Percentiles rank a stretch among this genome's conserved stretches.
Conservation (phyloP, 163 green algal species). For the Chloromonas sp. region DNA sequence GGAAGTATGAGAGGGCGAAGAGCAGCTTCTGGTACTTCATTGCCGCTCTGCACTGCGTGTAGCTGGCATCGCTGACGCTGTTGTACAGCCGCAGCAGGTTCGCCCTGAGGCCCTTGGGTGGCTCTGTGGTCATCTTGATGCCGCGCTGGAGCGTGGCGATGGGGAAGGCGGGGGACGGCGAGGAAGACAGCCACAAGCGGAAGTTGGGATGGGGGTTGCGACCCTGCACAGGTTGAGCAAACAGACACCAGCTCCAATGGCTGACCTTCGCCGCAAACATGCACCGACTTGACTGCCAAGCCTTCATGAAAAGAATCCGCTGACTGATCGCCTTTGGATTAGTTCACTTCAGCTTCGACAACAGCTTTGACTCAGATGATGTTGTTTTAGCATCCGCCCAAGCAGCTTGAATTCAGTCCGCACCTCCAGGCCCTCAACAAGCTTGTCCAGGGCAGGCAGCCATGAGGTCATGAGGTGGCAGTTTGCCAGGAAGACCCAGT, state of each 20-base stretch:
- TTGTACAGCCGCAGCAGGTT: constrained; percentile 80
- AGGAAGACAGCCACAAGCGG: constrained; percentile 76
- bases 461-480: constrained; percentile 86
- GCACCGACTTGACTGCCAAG: neutral
- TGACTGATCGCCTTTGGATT: neutral
- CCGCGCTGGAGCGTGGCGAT: constrained; percentile 73
- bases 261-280: neutral
- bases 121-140: constrained; percentile 87
- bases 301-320: neutral
- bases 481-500: constrained; percentile 88
- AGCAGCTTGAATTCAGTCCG: neutral
- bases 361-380: neutral
- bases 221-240: neutral
- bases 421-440: constrained; percentile 65
- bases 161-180: constrained; percentile 63
- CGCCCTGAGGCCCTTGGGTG: constrained; percentile 72
- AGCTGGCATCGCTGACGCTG: constrained; percentile 61
- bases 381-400: neutral
- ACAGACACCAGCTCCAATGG: neutral
- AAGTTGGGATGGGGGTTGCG: constrained; percentile 35
- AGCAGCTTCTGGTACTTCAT: constrained; percentile 82
- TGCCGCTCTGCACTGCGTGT: constrained; percentile 46
- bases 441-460: constrained; percentile 78
- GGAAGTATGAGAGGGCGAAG: constrained; percentile 82
- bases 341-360: neutral